phyloP scores from a whole-genome alignment of 2,329 filamentous ascomycete species.

The Paecilomyces niveus region DNA sequence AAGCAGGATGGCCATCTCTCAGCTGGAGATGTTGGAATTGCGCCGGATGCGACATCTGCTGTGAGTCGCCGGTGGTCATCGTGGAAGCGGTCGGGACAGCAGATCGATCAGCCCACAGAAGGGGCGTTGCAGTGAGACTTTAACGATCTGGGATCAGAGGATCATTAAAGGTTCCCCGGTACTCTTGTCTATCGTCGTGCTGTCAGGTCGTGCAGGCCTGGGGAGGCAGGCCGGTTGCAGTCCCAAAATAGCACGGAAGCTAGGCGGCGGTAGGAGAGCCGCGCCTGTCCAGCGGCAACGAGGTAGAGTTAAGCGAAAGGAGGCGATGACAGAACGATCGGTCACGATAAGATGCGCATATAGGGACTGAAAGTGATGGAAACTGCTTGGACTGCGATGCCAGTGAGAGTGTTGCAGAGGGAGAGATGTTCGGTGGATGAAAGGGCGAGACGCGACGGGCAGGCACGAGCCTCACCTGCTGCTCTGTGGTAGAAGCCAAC shows the following conservation, averaged over 20 bases:
- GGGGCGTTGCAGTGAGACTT: neutral
- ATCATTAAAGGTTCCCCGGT: neutral
- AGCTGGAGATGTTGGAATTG: conserved; percentile 25
- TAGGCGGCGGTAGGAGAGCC: conserved; percentile 11
- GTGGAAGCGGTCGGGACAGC: conserved; percentile 7
- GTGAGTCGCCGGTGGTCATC: conserved; percentile 33
- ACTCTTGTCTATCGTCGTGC: neutral
- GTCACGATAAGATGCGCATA: conserved; percentile 3
- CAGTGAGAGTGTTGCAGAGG: neutral
- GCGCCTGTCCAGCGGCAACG: conserved; percentile 12
- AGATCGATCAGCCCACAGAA: neutral
- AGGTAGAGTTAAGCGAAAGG: conserved; percentile 2
- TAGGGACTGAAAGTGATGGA: conserved; percentile 1
- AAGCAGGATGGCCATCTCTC: conserved; percentile 14
- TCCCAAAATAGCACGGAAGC: conserved; percentile 23
- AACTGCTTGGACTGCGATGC: neutral
- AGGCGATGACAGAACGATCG: neutral
- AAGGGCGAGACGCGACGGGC: neutral
- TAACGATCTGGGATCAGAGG: neutral
- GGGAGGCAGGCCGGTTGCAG: conserved; percentile 8
- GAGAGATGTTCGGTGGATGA: neutral
- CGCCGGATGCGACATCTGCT: conserved; percentile 25
- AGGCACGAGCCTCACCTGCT: neutral
- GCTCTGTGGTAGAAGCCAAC: neutral
- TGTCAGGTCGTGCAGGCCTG: conserved; percentile 13